phyloP scores from a whole-genome alignment of 1,284 basidiomycete species.

The Austropuccinia psidii region DNA sequence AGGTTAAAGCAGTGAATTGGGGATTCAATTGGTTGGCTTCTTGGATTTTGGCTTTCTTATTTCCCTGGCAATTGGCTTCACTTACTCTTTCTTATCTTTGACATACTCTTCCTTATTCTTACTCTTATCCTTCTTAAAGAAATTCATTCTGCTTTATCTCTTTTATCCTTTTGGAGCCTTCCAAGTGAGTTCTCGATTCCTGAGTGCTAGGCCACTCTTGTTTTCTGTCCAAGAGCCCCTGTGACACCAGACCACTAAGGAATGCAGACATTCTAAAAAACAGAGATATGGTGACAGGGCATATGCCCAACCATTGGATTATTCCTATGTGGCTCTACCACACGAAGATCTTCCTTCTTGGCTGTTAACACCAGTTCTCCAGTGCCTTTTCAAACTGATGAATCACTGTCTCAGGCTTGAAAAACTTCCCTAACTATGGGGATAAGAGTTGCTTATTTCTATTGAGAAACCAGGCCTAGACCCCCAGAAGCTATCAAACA shows the following conservation, averaged over 20 bases:
- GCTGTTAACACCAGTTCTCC: background rate
- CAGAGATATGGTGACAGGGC: background rate
- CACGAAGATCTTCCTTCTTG: background rate
- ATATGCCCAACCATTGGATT: background rate
- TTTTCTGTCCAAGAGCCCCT: no score
- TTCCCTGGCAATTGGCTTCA: no score
- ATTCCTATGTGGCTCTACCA: background rate
- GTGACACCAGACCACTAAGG: background rate
- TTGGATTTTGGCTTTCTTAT: no score
- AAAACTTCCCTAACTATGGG: background rate
- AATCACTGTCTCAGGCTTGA: background rate
- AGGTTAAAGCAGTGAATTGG: no score
- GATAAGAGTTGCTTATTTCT: background rate
- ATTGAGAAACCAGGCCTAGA: constrained; percentile 9
- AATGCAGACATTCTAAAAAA: background rate
- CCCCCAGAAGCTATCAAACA: background rate
- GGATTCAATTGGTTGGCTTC: no score
- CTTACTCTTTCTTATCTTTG: no score
- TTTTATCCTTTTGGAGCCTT: no score
- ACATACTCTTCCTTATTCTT: no score
- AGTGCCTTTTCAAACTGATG: background rate
- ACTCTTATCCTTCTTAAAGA: no score
- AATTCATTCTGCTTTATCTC: no score
- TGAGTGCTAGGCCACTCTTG: no score
- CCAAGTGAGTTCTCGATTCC: no score